Conservation (phyloP, 257 asterid species). For the Solanum ossicruentum region DNA sequence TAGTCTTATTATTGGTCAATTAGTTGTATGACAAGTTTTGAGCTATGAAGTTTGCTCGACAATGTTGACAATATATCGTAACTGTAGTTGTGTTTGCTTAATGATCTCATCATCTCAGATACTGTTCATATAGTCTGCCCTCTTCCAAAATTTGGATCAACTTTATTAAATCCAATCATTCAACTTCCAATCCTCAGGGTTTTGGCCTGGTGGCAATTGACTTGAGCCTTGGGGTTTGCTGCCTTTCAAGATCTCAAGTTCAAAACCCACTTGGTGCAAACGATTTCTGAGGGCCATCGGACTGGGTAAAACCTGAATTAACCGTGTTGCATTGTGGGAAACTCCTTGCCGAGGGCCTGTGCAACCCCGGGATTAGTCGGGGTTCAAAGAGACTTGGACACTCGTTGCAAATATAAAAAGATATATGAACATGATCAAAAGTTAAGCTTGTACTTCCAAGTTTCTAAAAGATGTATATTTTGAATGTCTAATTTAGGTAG, state of each 20-base stretch:
- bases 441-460: not conserved
- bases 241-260: too few species aligned
- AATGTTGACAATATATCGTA: not conserved
- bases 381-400: too few species aligned
- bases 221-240: too few species aligned
- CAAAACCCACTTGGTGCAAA: too few species aligned
- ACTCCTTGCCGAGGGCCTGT: too few species aligned
- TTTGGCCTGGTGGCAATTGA: too few species aligned
- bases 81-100: not conserved
- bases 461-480: not conserved
- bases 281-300: too few species aligned
- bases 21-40: not conserved
- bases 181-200: too few species aligned
- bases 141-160: not conserved
- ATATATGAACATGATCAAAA: not conserved
- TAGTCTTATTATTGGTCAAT: not conserved
- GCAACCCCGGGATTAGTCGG: too few species aligned
- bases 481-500: not conserved
- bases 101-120: not conserved
- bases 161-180: not conserved
- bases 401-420: too few species aligned
- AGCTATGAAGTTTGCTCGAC: not conserved
- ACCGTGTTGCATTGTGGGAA: too few species aligned
- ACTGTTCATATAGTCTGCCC: not conserved
- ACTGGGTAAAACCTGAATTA: too few species aligned